A percentile compares a stretch with the other conserved stretches of the same genome.
Evolutionary conservation across 495 filamentous ascomycete genomes (phyloP).

Genomic region (Friedmanniomyces simplex): DNA sequence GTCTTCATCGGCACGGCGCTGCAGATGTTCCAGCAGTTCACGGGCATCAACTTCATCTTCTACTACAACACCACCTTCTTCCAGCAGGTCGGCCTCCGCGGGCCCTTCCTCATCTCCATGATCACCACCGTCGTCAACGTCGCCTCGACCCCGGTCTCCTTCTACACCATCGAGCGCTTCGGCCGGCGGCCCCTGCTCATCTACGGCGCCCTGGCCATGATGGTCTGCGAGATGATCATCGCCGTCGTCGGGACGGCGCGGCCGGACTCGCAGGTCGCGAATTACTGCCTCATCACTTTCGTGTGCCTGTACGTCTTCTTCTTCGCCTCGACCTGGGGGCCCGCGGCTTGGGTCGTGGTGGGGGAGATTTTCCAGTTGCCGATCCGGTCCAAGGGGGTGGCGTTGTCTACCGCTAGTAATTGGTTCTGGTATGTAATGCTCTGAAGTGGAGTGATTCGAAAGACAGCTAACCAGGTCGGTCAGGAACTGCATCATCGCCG

Average conservation of each 20-base stretch:
- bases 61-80: conserved; percentile 73
- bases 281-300: conserved; percentile 30
- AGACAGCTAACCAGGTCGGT: too few relatives aligned
- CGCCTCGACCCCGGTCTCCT: conserved; percentile 65
- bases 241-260: conserved; percentile 47
- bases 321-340: conserved; percentile 38
- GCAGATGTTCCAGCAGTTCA: conserved; percentile 69
- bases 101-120: conserved; percentile 70
- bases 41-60: conserved; percentile 31
- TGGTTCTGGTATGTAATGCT: too few relatives aligned
- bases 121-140: conserved; percentile 84
- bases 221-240: conserved; percentile 76
- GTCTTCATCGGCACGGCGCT: conserved; percentile 64
- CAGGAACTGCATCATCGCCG: conserved; percentile 45
- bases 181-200: conserved; percentile 79
- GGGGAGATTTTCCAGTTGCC: conserved; percentile 81
- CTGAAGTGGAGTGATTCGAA: too few relatives aligned
- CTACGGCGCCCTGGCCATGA: conserved; percentile 68
- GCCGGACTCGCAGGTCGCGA: conserved; percentile 19
- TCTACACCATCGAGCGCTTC: conserved; percentile 70
- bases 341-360: conserved; percentile 68
- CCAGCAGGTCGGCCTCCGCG: conserved; percentile 57
- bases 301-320: conserved; percentile 47
- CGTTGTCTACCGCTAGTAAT: conserved; percentile 71
- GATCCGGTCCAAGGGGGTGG: conserved; percentile 72